Base-by-base conservation (phyloP, 2,329 filamentous ascomycete genomes). In the Cladophialophora chaetospira region DNA sequence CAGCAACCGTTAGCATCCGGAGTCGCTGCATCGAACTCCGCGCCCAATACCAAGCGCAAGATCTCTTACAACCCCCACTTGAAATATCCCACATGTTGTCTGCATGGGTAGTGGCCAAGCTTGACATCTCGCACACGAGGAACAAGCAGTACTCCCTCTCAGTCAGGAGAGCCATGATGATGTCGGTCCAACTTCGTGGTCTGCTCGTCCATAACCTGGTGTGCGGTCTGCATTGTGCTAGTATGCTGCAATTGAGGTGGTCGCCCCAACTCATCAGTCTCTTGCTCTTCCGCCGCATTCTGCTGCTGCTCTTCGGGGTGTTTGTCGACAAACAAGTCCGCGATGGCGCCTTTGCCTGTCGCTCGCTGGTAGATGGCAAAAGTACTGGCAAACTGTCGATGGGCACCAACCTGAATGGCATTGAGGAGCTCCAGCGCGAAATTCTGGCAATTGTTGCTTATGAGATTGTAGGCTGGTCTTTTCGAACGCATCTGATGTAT, bases 381-480 rank as follows among this genome's bases (percentile, higher is more conserved):
- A 25, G 17, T 52, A 6, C 31, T 57, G 6, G 53, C 53, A 38
- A 57, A 57, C 44, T 57, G 21, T 15, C 31, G 45, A 23, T 57
- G 53, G 13, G 53, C 53, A 9, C 53, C 53, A 26, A 57, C 48
- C 31, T 57, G 53, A n/a, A 57, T 57, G 6, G 47, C 53, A 10
- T 57, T 26, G 6, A 57, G 53, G 2, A 57, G 31, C n/a, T 9
- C 33, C 5, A 57, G 13, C 23, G 53, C 53, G 36, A 57, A 57
- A 28, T 52, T 57, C 38, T 57, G 53, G 47, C 53, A 57, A 17
- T 57, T 57, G 47, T 57, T 57, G 53, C 53, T 57, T n/a, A 57
- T 57, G 13, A 57, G 36, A 25, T 57, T 57, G 53, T 57, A 57
- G 8, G 46, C 53, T 33, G 53, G 46, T 25, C 47, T 33, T n/a